These are phyloP conservation scores for Delonix regia DNA, from an alignment of 306 rosid species.

Conservation along the genomic window DNA sequence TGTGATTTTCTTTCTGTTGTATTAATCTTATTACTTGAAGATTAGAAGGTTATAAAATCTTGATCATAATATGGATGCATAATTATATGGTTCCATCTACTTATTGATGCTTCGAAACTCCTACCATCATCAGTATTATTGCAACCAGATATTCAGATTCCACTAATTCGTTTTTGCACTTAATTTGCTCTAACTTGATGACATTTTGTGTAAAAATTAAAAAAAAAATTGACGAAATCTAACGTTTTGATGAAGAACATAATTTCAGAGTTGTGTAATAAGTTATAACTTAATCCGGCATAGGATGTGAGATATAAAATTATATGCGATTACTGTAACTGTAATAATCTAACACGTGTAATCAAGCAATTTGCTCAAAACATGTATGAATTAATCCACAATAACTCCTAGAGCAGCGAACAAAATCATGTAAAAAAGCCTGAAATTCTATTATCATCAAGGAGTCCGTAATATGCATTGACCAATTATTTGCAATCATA, in stretches of 20 bases:
- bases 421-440: background rate
- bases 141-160: background rate
- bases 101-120: background rate
- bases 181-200: background rate
- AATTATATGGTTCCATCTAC: background rate
- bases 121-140: background rate
- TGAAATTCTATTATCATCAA: constrained; percentile 18
- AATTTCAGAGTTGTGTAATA: background rate
- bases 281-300: no score
- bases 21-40: constrained; percentile 3
- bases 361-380: background rate
- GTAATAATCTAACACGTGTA: no score
- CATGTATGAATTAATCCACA: background rate
- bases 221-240: background rate
- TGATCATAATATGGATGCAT: background rate
- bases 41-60: constrained; percentile 1
- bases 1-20: background rate
- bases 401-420: constrained; percentile 1
- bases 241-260: no score
- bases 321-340: no score
- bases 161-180: background rate
- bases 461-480: constrained; percentile 21
- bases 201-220: no score
- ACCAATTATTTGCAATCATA: constrained; percentile 27
- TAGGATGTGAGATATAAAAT: no score